Conservation (phyloP, 2,329 filamentous ascomycete genomes). For the Sporothrix brunneoviolacea region DNA sequence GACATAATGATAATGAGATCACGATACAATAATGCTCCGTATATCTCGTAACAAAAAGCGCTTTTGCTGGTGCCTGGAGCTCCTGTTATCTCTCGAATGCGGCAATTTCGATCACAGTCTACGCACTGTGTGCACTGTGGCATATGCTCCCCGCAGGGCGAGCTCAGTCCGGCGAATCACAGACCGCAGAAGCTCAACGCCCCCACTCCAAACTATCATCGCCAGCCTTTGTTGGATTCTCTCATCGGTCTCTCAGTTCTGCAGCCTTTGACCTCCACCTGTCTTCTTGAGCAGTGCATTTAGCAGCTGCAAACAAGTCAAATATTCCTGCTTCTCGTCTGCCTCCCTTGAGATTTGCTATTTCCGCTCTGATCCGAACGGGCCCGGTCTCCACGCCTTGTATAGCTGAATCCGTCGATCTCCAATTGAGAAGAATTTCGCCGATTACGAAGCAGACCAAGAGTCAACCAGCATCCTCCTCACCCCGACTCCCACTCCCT, state of each 20-base stretch:
- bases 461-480: not conserved
- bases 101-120: constrained; percentile 14
- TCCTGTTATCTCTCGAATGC: constrained; percentile 10
- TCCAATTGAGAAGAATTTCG: no score
- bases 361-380: no score
- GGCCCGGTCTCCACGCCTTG: no score
- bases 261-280: not conserved
- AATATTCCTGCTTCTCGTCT: no score
- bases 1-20: constrained; percentile 15
- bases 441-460: no score
- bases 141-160: constrained; percentile 8
- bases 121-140: constrained; percentile 11
- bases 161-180: constrained; percentile 13
- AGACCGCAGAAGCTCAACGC: constrained; percentile 15
- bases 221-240: constrained; percentile 3
- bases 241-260: not conserved
- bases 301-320: constrained; percentile 2
- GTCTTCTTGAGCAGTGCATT: no score
- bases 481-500: not conserved
- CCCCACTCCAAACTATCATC: constrained; percentile 8
- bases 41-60: no score
- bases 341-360: no score
- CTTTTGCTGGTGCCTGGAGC: not conserved
- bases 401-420: no score
- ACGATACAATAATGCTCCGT: constrained; percentile 1